phyloP scores from a whole-genome alignment of 228 moss, liverwort and hornwort genomes.

The Sphagnum magellanicum region DNA sequence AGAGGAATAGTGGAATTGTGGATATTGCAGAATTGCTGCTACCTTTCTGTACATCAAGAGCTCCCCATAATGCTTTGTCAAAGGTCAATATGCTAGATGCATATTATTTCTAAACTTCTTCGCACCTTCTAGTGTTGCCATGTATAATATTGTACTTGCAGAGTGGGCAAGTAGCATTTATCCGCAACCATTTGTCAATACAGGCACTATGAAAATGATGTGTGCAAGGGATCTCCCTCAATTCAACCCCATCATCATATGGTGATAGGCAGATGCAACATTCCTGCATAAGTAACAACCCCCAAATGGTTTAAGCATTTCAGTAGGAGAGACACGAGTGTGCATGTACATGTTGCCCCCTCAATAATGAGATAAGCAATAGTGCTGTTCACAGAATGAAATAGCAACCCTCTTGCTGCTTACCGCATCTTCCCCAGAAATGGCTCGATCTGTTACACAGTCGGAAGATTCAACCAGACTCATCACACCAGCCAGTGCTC shows the following conservation, averaged over 20 bases:
- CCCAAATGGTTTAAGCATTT: too few species aligned
- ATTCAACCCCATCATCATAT: conserved; percentile 93
- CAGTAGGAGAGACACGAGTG: too few species aligned
- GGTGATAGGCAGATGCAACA: conserved; percentile 93
- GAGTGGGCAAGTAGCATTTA: conserved; percentile 95
- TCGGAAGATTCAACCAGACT: conserved; percentile 67
- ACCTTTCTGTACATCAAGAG: too few species aligned
- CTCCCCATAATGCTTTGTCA: too few species aligned
- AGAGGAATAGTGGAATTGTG: too few species aligned
- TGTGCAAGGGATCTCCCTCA: conserved; percentile 86
- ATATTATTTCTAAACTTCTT: too few species aligned
- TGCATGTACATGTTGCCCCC: too few species aligned
- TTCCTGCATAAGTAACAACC: conserved; percentile 22
- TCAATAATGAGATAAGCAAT: too few species aligned
- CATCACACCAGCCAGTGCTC: conserved; percentile 75
- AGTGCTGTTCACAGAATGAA: too few species aligned
- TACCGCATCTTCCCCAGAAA: conserved; percentile 85
- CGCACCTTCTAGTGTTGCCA: conserved; percentile 42
- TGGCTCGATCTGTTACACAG: conserved; percentile 51
- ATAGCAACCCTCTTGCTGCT: not conserved
- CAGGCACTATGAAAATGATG: conserved; percentile 96
- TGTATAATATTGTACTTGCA: conserved; percentile 97
- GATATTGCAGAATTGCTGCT: too few species aligned
- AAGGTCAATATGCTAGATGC: too few species aligned
- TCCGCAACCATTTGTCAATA: conserved; percentile 98